Evolutionary conservation across 2,329 filamentous ascomycete species (phyloP).

Genomic region (Epichloe sp.): DNA sequence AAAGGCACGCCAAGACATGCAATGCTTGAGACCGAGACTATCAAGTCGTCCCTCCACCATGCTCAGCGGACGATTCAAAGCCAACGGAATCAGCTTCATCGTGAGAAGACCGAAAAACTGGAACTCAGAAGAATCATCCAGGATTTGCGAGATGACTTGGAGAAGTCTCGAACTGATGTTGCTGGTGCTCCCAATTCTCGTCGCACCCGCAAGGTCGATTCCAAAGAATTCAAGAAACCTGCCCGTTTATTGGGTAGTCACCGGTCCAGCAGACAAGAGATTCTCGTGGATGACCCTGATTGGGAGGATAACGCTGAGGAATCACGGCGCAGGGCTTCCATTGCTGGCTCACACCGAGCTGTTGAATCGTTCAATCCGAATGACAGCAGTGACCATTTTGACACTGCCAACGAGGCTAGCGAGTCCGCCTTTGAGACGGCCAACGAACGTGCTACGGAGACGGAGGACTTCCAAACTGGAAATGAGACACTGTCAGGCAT

Average conservation of each 20-base stretch:
- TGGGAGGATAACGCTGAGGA: conserved; percentile 68
- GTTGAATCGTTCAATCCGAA: conserved; percentile 14
- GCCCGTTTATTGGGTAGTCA: conserved; percentile 63
- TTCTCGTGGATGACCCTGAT: conserved; percentile 66
- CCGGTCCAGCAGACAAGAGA: conserved; percentile 62
- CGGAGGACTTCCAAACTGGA: conserved; percentile 92
- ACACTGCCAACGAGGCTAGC: conserved; percentile 67
- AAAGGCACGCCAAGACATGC: conserved; percentile 87
- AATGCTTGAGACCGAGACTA: conserved; percentile 85
- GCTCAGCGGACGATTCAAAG: conserved; percentile 95
- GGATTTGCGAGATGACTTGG: conserved; percentile 86
- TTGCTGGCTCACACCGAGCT: conserved; percentile 9
- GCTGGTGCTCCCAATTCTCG: conserved; percentile 34
- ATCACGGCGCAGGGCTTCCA: conserved; percentile 14
- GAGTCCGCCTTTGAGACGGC: conserved; percentile 53
- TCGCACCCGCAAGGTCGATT: conserved; percentile 49
- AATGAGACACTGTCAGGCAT: conserved; percentile 64
- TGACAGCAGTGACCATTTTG: conserved; percentile 56
- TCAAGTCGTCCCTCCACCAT: conserved; percentile 87
- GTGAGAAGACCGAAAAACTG: conserved; percentile 96
- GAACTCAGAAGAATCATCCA: conserved; percentile 92
- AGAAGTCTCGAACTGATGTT: conserved; percentile 48
- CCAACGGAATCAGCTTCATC: conserved; percentile 85
- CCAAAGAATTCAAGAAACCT: conserved; percentile 67
- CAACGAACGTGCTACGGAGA: conserved; percentile 75